These are phyloP conservation scores for Pugionium dolabratum DNA, from an alignment of 345 rosid species.

Conservation along the genomic window DNA sequence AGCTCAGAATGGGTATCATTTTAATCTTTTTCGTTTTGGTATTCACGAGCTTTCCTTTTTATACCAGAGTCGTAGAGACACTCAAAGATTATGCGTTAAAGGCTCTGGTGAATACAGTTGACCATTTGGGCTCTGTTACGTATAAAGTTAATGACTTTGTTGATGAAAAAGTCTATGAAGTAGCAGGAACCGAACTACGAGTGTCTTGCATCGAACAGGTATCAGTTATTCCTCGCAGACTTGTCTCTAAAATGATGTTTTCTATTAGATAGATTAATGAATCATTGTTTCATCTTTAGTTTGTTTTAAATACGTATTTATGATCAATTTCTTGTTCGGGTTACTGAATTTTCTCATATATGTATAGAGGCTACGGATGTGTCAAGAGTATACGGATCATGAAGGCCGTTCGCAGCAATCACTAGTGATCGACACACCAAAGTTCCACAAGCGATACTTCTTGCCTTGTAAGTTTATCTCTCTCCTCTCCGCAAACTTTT, in stretches of 20 bases:
- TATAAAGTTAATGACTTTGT: constrained; percentile 80
- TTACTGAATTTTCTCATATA: neutral
- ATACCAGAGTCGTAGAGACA: constrained; percentile 80
- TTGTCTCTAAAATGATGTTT: neutral
- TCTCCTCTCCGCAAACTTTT: constrained; percentile 16
- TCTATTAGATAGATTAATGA: no score
- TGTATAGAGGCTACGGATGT: constrained; percentile 72
- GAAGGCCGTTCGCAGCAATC: constrained; percentile 87
- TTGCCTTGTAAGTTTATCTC: constrained; percentile 69
- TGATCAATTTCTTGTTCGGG: neutral
- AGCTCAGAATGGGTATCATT: no score
- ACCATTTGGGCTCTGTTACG: constrained; percentile 94
- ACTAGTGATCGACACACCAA: constrained; percentile 71
- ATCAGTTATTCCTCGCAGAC: neutral
- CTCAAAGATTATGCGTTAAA: constrained; percentile 85
- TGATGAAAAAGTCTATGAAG: constrained; percentile 84
- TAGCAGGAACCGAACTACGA: constrained; percentile 66
- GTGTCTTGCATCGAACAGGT: constrained; percentile 93
- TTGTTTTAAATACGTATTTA: neutral
- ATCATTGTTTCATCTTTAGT: no score
- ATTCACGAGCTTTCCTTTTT: no score
- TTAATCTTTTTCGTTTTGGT: no score
- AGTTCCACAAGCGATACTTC: constrained; percentile 81
- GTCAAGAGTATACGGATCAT: constrained; percentile 81
- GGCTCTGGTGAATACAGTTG: constrained; percentile 93